Percentiles rank a stretch among this genome's conserved stretches.
Evolutionary conservation across 805 yeast species (phyloP).

Genomic region (Hanseniaspora guilliermondii): DNA sequence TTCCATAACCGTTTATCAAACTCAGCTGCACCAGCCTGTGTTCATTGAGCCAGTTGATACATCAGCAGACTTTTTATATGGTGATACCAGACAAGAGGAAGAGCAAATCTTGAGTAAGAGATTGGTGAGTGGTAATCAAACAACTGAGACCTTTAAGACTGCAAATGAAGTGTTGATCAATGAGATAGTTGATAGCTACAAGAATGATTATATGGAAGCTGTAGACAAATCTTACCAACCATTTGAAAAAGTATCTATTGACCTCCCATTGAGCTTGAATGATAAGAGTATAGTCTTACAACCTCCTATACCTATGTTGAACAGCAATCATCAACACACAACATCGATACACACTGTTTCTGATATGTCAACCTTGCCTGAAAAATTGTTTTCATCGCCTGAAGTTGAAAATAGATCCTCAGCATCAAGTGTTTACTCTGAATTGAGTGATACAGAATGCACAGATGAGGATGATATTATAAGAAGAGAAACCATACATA

Average conservation of each 20-base stretch:
- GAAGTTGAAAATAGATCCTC: constrained; percentile 9
- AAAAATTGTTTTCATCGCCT: constrained; percentile 11
- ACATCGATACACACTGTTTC: constrained; percentile 4
- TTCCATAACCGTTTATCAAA: neutral
- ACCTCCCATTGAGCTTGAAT: neutral
- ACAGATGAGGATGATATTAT: neutral
- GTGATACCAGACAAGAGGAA: constrained; percentile 7
- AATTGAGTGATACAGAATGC: neutral
- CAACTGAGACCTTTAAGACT: constrained; percentile 1
- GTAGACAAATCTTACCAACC: neutral
- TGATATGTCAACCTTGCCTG: constrained; percentile 11
- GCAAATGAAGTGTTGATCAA: constrained; percentile 7
- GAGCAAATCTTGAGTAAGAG: neutral
- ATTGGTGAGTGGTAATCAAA: neutral
- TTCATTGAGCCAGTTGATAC: neutral
- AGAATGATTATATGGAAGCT: neutral
- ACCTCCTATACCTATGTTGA: neutral
- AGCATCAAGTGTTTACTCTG: constrained; percentile 12
- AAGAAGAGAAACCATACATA: neutral
- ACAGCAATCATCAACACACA: constrained; percentile 2
- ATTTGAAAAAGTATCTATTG: neutral
- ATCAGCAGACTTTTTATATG: constrained; percentile 1
- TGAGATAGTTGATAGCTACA: constrained; percentile 9
- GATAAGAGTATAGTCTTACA: neutral
- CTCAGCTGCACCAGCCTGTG: neutral